phyloP scores from a whole-genome alignment of 495 filamentous ascomycete genomes.

The Annulohypoxylon stygium region DNA sequence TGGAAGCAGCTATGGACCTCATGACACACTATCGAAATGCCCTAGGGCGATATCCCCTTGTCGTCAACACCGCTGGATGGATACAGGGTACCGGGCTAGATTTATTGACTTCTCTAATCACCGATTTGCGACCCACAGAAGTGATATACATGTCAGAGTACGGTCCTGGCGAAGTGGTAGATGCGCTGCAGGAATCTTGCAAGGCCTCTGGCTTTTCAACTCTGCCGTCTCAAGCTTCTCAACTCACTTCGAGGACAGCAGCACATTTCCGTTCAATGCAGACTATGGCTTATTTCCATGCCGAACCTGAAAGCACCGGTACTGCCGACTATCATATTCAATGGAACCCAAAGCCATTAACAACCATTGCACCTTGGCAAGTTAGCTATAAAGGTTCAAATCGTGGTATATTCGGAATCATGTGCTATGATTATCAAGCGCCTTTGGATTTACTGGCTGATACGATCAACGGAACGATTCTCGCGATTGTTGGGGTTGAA shows the following conservation, averaged over 20 bases:
- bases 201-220: slow-evolving; percentile 54
- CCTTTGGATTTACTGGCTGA: slow-evolving; percentile 55
- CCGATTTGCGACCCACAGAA: slow-evolving; percentile 63
- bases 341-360: slow-evolving; percentile 58
- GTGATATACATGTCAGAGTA: slow-evolving; percentile 82
- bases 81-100: slow-evolving; percentile 81
- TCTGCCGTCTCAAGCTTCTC: slow-evolving; percentile 71
- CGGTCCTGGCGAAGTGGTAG: slow-evolving; percentile 73
- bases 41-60: slow-evolving; percentile 66
- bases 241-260: slow-evolving; percentile 73
- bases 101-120: slow-evolving; percentile 73
- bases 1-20: slow-evolving; percentile 75
- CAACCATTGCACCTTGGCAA: slow-evolving; percentile 56
- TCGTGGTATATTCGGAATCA: slow-evolving; percentile 55
- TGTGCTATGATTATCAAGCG: slow-evolving; percentile 63
- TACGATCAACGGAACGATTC: slow-evolving; percentile 60
- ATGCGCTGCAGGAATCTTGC: slow-evolving; percentile 63
- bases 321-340: slow-evolving; percentile 22
- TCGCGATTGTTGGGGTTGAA: slow-evolving; percentile 58
- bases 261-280: slow-evolving; percentile 82
- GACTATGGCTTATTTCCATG: slow-evolving; percentile 82
- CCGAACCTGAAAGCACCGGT: slow-evolving; percentile 34
- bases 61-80: slow-evolving; percentile 89
- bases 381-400: slow-evolving; percentile 54
- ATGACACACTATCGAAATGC: slow-evolving; percentile 70